Conservation (phyloP, 2,329 filamentous ascomycete genomes). For the Ophiostoma angusticollis region DNA sequence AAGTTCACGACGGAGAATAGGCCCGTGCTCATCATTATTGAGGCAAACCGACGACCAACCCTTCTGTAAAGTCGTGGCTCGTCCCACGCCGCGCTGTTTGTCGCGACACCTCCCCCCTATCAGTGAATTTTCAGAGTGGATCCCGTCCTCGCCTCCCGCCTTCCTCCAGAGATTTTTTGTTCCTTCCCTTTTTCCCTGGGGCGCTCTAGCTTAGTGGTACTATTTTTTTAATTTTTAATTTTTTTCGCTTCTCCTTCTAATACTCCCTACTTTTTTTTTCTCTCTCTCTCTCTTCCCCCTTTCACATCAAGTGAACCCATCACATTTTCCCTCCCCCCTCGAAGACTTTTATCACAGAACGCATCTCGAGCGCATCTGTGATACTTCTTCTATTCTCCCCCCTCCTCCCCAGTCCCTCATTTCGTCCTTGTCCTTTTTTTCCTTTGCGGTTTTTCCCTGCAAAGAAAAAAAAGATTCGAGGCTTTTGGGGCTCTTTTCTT, state of each 20-base stretch:
- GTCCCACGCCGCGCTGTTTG: no score
- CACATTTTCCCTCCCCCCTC: slow-evolving; percentile 6
- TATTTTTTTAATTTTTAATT: no score
- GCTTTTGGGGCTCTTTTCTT: neutral
- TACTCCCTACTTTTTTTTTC: slow-evolving; percentile 2
- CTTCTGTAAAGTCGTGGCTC: no score
- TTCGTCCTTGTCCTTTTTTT: neutral
- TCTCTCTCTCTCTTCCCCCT: slow-evolving; percentile 6
- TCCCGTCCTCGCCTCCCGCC: slow-evolving; percentile 7
- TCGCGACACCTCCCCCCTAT: slow-evolving; percentile 2
- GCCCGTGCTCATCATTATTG: no score
- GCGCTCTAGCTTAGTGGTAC: no score
- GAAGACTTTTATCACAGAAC: slow-evolving; percentile 12
- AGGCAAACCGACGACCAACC: no score
- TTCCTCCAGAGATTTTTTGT: slow-evolving; percentile 9
- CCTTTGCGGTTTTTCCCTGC: slow-evolving; percentile 2
- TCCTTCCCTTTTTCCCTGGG: neutral
- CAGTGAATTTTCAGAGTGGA: slow-evolving; percentile 8
- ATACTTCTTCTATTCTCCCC: slow-evolving; percentile 8
- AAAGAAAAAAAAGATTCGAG: slow-evolving; percentile 4
- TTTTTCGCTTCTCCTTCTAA: slow-evolving; percentile 1
- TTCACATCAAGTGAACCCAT: slow-evolving; percentile 11
- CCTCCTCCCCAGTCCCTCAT: neutral
- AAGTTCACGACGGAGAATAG: no score
- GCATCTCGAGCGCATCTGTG: slow-evolving; percentile 9